Conservation (phyloP, 2,329 filamentous ascomycete genomes). For the Zelopaecilomyces penicillatus region DNA sequence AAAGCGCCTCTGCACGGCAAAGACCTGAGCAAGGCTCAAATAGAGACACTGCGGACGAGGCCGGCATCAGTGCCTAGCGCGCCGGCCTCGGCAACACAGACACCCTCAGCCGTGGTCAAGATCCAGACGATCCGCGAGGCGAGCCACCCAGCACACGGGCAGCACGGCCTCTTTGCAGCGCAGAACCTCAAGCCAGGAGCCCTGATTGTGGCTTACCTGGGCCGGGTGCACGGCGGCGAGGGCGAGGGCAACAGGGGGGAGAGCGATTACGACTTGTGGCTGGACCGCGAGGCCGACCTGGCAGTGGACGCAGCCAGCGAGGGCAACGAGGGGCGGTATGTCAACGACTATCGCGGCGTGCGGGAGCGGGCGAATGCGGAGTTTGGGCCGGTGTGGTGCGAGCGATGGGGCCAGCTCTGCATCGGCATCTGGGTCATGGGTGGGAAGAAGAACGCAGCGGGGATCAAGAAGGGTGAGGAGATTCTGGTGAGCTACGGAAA, state of each 20-base stretch:
- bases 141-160: conserved; percentile 48
- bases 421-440: conserved; percentile 51
- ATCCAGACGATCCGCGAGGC: conserved; percentile 45
- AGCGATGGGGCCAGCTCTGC: conserved; percentile 39
- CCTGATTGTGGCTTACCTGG: conserved; percentile 55
- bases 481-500: conserved; percentile 60
- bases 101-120: conserved; percentile 41
- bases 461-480: conserved; percentile 48
- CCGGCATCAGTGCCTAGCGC: conserved; percentile 16
- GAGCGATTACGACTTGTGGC: conserved; percentile 55
- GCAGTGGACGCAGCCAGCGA: conserved; percentile 50
- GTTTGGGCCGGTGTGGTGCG: conserved; percentile 52
- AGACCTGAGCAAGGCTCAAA: conserved; percentile 34
- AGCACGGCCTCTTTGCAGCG: conserved; percentile 53
- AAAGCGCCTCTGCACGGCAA: conserved; percentile 39
- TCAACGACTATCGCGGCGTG: conserved; percentile 59
- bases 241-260: conserved; percentile 18
- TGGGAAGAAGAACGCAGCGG: conserved; percentile 20
- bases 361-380: conserved; percentile 46
- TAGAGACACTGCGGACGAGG: conserved; percentile 27
- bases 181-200: conserved; percentile 43
- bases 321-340: conserved; percentile 58
- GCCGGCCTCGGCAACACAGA: conserved; percentile 24
- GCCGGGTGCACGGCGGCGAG: conserved; percentile 41
- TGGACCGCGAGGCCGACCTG: conserved; percentile 47